These are phyloP conservation scores for Globisporangium camurandrum DNA, from an alignment of 352 stramenopile species.

Conservation along the genomic window DNA sequence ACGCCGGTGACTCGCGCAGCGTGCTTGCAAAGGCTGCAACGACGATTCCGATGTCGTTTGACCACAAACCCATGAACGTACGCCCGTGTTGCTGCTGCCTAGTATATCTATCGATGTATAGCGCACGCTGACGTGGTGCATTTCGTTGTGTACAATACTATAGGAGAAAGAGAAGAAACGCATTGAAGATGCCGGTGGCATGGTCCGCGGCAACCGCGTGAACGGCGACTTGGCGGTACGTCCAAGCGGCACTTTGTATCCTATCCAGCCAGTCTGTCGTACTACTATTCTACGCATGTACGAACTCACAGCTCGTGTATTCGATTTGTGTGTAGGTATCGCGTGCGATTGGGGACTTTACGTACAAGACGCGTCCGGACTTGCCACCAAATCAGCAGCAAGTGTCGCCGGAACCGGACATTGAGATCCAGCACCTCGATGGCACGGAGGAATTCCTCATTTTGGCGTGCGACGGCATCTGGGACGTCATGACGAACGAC, in stretches of 20 bases:
- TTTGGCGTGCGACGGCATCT: conserved; percentile 90
- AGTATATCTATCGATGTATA: background rate
- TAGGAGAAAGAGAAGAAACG: conserved; percentile 54
- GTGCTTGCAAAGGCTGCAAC: conserved; percentile 45
- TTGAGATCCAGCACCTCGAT: conserved; percentile 71
- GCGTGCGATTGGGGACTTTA: conserved; percentile 69
- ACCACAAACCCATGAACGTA: conserved; percentile 90
- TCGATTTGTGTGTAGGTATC: conserved; percentile 47
- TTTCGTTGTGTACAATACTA: no score
- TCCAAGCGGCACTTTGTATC: no score
- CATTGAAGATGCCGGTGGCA: conserved; percentile 65
- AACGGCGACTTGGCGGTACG: conserved; percentile 74
- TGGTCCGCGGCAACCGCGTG: conserved; percentile 70
- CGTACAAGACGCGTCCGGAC: conserved; percentile 64
- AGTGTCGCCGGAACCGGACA: conserved; percentile 81
- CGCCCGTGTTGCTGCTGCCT: background rate
- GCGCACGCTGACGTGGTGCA: background rate
- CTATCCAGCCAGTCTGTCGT: no score
- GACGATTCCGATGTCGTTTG: conserved; percentile 75
- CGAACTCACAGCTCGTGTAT: no score
- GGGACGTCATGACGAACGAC: conserved; percentile 92
- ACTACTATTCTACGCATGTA: no score
- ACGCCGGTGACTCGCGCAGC: conserved; percentile 77
- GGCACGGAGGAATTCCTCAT: conserved; percentile 88
- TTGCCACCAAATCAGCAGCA: conserved; percentile 65